Evolutionary conservation across 2,329 filamentous ascomycete genomes (phyloP).

Genomic region (Aaosphaeria pasadenensis): DNA sequence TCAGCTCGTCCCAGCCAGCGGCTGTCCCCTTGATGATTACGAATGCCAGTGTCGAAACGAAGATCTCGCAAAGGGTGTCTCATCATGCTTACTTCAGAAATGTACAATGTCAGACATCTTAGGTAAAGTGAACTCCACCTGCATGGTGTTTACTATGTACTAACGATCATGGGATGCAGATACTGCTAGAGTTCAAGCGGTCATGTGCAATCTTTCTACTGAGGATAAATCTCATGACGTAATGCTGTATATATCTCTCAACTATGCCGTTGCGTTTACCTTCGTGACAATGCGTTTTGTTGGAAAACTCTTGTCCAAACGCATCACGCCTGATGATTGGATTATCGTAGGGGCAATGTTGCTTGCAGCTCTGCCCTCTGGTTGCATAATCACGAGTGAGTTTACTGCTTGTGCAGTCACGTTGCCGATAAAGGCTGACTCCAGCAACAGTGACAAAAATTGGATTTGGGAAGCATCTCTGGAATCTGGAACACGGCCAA

Average conservation of each 20-base stretch:
- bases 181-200: slow-evolving; percentile 19
- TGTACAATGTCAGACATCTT: slow-evolving; percentile 20
- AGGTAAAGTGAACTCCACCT: slow-evolving; percentile 3
- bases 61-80: slow-evolving; percentile 3
- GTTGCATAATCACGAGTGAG: slow-evolving; percentile 16
- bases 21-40: slow-evolving; percentile 13
- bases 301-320: slow-evolving; percentile 9
- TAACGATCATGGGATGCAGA: slow-evolving; percentile 1
- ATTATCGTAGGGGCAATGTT: slow-evolving; percentile 14
- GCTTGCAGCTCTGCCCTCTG: slow-evolving; percentile 15
- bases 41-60: slow-evolving; percentile 13
- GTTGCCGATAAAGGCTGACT: slow-evolving; percentile 2
- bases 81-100: slow-evolving; percentile 17
- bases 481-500: slow-evolving; percentile 10
- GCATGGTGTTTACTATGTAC: background rate
- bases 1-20: slow-evolving; percentile 7
- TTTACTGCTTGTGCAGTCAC: background rate
- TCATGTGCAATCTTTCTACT: slow-evolving; percentile 15
- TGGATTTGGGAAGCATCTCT: slow-evolving; percentile 23
- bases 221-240: slow-evolving; percentile 11
- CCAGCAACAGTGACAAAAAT: slow-evolving; percentile 11
- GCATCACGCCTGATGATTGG: slow-evolving; percentile 16
- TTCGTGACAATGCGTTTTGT: slow-evolving; percentile 1
- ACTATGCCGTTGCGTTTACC: slow-evolving; percentile 10
- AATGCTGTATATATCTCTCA: slow-evolving; percentile 8